Evolutionary conservation across 345 rosid genomes (phyloP).

Genomic region (Firmiana major): DNA sequence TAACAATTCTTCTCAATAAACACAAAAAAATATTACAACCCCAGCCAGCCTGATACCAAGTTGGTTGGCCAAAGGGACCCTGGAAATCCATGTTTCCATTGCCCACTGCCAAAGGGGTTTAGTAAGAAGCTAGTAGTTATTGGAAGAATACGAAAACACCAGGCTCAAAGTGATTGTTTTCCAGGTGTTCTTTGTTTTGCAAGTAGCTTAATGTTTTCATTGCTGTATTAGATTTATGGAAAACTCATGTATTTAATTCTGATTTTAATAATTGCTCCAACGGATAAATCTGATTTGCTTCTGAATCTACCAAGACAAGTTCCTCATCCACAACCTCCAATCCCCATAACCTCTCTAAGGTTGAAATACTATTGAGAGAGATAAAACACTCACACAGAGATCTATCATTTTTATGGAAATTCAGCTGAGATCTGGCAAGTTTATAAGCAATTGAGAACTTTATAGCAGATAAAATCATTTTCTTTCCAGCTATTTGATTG

Average conservation of each 20-base stretch:
- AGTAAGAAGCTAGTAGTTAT: neutral
- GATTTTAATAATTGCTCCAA: neutral
- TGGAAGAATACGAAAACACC: neutral
- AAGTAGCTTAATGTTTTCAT: neutral
- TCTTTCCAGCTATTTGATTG: neutral
- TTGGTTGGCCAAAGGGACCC: neutral
- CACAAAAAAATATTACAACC: neutral
- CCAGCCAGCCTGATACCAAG: neutral
- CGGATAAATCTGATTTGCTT: neutral
- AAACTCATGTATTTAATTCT: neutral
- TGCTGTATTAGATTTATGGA: neutral
- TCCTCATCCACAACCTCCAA: neutral
- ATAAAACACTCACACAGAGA: neutral
- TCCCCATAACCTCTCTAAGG: neutral
- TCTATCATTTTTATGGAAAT: conserved; percentile 11
- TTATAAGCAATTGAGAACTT: neutral
- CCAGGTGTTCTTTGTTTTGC: neutral
- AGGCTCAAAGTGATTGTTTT: neutral
- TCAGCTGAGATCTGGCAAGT: conserved; percentile 8
- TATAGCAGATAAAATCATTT: neutral
- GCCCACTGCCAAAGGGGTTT: neutral
- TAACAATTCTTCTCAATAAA: neutral
- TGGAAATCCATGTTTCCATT: neutral
- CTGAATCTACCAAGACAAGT: neutral
- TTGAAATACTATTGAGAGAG: neutral